Conservation (phyloP, 371 early-diverging fungal genomes). For the Mortierella sp. region DNA sequence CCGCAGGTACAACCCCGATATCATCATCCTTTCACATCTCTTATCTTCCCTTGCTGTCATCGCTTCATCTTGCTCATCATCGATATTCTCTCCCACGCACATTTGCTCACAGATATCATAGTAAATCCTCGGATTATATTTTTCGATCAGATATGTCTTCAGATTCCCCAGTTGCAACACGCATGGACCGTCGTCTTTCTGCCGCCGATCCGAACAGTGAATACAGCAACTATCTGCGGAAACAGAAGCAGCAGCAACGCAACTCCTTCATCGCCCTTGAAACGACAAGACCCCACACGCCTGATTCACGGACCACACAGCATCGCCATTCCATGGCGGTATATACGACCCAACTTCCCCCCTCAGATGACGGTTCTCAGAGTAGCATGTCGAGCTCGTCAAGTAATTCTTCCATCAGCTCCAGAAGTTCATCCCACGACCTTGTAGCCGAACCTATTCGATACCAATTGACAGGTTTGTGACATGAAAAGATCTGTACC, state of each 20-base stretch:
- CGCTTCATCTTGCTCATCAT: no score
- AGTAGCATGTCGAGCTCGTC: conserved; percentile 6
- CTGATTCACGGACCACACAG: background rate
- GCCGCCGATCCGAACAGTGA: conserved; percentile 23
- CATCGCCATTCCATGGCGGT: conserved; percentile 8
- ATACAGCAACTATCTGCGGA: conserved; percentile 20
- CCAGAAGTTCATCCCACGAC: conserved; percentile 24
- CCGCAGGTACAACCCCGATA: no score
- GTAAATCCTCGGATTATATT: no score
- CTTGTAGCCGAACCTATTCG: background rate
- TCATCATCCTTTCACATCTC: no score
- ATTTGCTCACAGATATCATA: no score
- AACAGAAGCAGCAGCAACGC: conserved; percentile 19
- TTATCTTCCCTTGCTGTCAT: no score
- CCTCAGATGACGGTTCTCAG: conserved; percentile 22
- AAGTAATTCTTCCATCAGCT: conserved; percentile 17
- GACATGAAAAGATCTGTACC: background rate
- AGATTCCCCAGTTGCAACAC: conserved; percentile 4
- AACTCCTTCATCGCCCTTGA: background rate
- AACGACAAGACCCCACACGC: background rate
- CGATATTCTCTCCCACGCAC: no score
- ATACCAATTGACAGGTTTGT: conserved; percentile 27
- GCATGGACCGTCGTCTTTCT: conserved; percentile 28
- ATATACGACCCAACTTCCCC: conserved; percentile 12
- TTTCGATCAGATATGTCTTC: conserved; percentile 15